Conservation (phyloP, 495 filamentous ascomycete genomes). For the Penicillium verhagenii region DNA sequence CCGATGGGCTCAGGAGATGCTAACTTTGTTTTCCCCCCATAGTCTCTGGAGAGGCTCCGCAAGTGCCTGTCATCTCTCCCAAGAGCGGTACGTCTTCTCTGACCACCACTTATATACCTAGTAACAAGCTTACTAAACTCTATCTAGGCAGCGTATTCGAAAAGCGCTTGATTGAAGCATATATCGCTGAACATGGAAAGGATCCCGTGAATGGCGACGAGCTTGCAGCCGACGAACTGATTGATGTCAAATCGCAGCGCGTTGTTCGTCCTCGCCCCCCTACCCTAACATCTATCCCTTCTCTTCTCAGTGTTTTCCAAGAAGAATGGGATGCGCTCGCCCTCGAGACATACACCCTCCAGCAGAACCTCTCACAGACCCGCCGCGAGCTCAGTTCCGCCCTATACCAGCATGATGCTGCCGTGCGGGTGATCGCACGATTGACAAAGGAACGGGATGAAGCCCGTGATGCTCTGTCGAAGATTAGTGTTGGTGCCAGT, state of each 20-base stretch:
- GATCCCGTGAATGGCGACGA: constrained; percentile 92
- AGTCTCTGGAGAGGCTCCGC: constrained; percentile 97
- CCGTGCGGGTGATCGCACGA: constrained; percentile 86
- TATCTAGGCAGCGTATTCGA: constrained; percentile 80
- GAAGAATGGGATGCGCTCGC: constrained; percentile 97
- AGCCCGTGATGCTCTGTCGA: constrained; percentile 86
- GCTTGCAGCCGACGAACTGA: constrained; percentile 78
- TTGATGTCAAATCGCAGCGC: constrained; percentile 79
- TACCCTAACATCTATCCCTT: constrained; percentile 93
- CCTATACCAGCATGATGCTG: constrained; percentile 95
- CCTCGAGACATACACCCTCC: constrained; percentile 83
- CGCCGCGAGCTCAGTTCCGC: constrained; percentile 91
- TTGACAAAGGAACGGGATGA: constrained; percentile 88
- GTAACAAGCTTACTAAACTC: constrained; percentile 30
- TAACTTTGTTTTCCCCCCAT: constrained; percentile 14
- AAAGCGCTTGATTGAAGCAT: constrained; percentile 90
- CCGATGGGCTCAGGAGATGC: constrained; percentile 17
- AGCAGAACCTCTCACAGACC: constrained; percentile 83
- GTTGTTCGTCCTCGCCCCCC: constrained; percentile 86
- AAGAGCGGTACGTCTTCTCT: constrained; percentile 73
- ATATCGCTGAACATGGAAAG: constrained; percentile 90
- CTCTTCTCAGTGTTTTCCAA: constrained; percentile 94
- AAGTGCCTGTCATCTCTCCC: constrained; percentile 89
- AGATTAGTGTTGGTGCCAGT: constrained; percentile 66
- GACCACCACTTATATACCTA: constrained; percentile 6